These are phyloP conservation scores for Beauveria medogensis DNA, from an alignment of 2,329 filamentous ascomycete genomes.

Conservation along the genomic window DNA sequence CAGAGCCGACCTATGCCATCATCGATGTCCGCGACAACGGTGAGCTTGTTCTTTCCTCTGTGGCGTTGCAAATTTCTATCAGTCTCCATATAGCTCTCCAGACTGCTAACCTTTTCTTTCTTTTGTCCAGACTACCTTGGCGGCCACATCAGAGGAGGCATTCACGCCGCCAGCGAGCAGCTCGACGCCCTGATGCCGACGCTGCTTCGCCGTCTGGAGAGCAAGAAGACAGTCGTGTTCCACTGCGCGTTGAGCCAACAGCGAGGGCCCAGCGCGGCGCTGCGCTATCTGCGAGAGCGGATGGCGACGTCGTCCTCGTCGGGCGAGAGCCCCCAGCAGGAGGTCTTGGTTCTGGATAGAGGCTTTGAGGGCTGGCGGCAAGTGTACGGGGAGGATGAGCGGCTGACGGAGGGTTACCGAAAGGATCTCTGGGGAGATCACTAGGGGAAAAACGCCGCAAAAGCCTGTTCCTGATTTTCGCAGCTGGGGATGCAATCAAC, in stretches of 20 bases:
- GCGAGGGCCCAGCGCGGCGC: constrained; percentile 74
- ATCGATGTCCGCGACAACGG: constrained; percentile 85
- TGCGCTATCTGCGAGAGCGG: constrained; percentile 68
- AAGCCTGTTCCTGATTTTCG: too few species aligned
- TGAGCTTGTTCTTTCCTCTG: constrained; percentile 26
- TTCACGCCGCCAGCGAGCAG: constrained; percentile 64
- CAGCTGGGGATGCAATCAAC: not conserved
- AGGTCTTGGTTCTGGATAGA: constrained; percentile 71
- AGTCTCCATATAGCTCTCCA: not conserved
- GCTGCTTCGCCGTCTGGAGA: constrained; percentile 67
- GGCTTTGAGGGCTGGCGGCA: constrained; percentile 91
- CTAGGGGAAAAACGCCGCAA: constrained; percentile 16
- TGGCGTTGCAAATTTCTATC: too few species aligned
- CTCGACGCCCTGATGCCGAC: constrained; percentile 74
- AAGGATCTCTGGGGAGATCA: constrained; percentile 75
- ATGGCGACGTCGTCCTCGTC: constrained; percentile 35
- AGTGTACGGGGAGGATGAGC: constrained; percentile 65
- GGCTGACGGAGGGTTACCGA: constrained; percentile 74
- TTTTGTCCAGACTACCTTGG: constrained; percentile 66
- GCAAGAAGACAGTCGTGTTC: constrained; percentile 81
- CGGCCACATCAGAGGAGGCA: constrained; percentile 74
- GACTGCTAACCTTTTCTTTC: not conserved
- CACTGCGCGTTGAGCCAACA: constrained; percentile 92
- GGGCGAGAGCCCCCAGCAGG: constrained; percentile 42
- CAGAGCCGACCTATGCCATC: constrained; percentile 53